Evolutionary conservation across 441 rosid genomes (phyloP).

Genomic region (Bocquillonia castaneifolia): DNA sequence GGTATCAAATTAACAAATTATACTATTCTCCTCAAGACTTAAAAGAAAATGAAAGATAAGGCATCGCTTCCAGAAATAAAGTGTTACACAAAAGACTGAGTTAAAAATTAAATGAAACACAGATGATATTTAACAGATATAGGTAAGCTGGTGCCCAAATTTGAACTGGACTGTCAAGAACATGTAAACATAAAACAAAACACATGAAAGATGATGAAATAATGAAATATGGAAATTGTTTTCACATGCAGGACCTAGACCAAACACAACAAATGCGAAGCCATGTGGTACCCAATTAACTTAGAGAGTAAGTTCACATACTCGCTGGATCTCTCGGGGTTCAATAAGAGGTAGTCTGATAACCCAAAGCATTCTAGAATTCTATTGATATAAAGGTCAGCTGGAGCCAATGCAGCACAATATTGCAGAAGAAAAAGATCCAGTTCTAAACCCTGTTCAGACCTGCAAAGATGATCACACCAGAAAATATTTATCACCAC

Average conservation of each 20-base stretch:
- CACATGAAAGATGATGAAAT: neutral
- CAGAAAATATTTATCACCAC: conserved; percentile 21
- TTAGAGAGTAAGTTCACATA: conserved; percentile 28
- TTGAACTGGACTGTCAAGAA: neutral
- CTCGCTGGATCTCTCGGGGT: conserved; percentile 54
- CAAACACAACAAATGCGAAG: neutral
- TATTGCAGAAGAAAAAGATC: conserved; percentile 97
- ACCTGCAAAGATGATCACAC: conserved; percentile 53
- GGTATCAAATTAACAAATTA: too few relatives aligned
- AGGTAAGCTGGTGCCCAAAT: neutral
- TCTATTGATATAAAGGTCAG: conserved; percentile 70
- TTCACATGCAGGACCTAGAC: neutral
- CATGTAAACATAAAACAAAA: neutral
- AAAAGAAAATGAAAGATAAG: too few relatives aligned
- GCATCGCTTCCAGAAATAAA: too few relatives aligned
- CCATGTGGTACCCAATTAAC: too few relatives aligned
- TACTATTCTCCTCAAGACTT: too few relatives aligned
- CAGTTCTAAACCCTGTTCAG: conserved; percentile 90
- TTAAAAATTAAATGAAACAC: neutral
- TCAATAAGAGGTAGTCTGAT: conserved; percentile 55
- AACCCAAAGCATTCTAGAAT: conserved; percentile 82
- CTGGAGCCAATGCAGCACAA: conserved; percentile 96
- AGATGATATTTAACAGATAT: neutral
- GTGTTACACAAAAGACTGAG: too few relatives aligned
- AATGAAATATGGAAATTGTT: conserved; percentile 6